Evolutionary conservation across 768 basidiomycete species (phyloP).

Genomic region (Mycena olivaceomarginata): DNA sequence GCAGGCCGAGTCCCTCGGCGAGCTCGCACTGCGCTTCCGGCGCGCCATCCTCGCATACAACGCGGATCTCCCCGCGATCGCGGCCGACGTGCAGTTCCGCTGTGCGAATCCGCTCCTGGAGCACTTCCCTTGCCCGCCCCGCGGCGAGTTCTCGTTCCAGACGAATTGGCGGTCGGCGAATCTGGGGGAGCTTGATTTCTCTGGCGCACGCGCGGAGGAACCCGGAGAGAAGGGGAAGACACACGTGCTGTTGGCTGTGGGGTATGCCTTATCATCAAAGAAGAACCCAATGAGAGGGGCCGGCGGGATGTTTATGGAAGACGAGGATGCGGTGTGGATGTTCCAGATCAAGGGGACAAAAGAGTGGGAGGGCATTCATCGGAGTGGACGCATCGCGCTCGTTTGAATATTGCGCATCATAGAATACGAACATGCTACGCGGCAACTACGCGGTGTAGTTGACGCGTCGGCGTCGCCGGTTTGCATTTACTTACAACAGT

Average conservation of each 20-base stretch:
- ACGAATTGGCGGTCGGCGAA: slow-evolving; percentile 31
- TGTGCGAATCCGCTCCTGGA: slow-evolving; percentile 18
- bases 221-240: not conserved
- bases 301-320: slow-evolving; percentile 34
- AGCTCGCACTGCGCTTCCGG: slow-evolving; percentile 31
- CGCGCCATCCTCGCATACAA: slow-evolving; percentile 22
- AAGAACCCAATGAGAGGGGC: slow-evolving; percentile 23
- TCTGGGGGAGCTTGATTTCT: slow-evolving; percentile 32
- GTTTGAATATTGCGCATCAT: not conserved
- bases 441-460: too few relatives aligned
- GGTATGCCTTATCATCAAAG: not conserved
- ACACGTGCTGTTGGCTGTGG: slow-evolving; percentile 18
- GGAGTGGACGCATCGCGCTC: slow-evolving; percentile 15
- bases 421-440: not conserved
- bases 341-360: slow-evolving; percentile 18
- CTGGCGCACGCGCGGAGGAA: slow-evolving; percentile 13
- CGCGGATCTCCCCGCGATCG: slow-evolving; percentile 8
- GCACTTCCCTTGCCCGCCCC: slow-evolving; percentile 28
- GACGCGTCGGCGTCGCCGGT: not conserved
- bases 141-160: slow-evolving; percentile 20
- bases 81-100: slow-evolving; percentile 15
- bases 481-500: too few relatives aligned
- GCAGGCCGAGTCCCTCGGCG: slow-evolving; percentile 10
- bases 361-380: slow-evolving; percentile 28
- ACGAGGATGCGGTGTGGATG: slow-evolving; percentile 35